A percentile compares a stretch with the other conserved stretches of the same genome.
Evolutionary conservation across 345 rosid genomes (phyloP).

Genomic region (Physaria fendleri): DNA sequence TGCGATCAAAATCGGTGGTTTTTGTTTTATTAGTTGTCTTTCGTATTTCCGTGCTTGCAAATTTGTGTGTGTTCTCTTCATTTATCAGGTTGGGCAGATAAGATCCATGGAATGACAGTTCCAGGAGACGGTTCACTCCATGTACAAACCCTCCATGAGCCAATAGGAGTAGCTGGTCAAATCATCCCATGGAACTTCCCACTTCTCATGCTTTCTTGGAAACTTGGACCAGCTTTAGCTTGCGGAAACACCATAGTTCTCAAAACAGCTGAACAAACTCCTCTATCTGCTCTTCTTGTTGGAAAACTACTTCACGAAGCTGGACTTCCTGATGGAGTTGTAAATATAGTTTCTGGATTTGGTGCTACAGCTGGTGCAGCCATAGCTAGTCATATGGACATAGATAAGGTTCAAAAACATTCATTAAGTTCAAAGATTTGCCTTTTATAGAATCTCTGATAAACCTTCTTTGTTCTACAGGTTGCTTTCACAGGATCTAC

Average conservation of each 20-base stretch:
- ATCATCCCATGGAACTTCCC: conserved; percentile 99
- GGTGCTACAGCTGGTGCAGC: conserved; percentile 92
- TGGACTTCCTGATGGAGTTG: conserved; percentile 88
- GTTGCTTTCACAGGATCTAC: conserved; percentile 96
- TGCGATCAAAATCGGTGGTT: no score
- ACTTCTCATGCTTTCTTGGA: conserved; percentile 85
- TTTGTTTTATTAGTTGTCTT: no score
- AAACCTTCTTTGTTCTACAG: conserved; percentile 35
- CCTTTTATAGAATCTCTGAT: background rate
- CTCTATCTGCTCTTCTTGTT: conserved; percentile 64
- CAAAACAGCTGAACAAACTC: conserved; percentile 93
- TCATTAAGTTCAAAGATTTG: background rate
- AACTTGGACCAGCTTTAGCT: conserved; percentile 89
- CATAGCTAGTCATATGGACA: conserved; percentile 83
- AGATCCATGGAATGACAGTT: conserved; percentile 83
- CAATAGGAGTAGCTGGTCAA: conserved; percentile 93
- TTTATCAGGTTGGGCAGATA: conserved; percentile 86
- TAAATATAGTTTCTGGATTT: conserved; percentile 79
- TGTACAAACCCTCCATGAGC: conserved; percentile 82
- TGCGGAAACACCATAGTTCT: conserved; percentile 82
- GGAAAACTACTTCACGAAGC: conserved; percentile 77
- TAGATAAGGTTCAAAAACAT: conserved; percentile 59
- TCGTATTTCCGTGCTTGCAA: background rate
- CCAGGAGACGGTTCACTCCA: conserved; percentile 72
- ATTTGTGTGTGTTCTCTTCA: background rate